Base-by-base conservation (phyloP, 768 basidiomycete species). In the Auricularia cornea region DNA sequence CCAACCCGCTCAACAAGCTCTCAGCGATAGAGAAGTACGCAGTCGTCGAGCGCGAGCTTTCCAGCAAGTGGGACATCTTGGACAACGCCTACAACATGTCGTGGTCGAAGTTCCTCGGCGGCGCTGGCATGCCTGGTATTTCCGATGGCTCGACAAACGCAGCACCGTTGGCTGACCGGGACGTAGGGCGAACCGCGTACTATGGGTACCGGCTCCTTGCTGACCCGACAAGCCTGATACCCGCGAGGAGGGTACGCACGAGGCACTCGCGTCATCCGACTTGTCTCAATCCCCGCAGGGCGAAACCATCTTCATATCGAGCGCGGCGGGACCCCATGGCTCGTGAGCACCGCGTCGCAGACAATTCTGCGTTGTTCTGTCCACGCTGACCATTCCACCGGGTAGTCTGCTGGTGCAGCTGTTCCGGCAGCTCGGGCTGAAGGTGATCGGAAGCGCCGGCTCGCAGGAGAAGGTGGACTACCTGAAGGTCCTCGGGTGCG, bases 401-500 rank as follows among this genome's bases (percentile, higher is more conserved):
- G 33, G 57, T 26, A 68, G 61, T 3, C 32, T 77, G n/a, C 78
- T 80, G 54, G 71, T 76, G 33, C 79, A 81, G 69, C 66, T 81
- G n/a, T 79, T 80, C 29, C 79, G 80, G 66, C 65, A 66, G 1
- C 70, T 74, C 0, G 81, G 81, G 0, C 64, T 78, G 40, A 87
- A 85, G 67, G 89, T 90, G 41, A 87, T 92, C 59, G 86, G 82
- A 0, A 87, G 84, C 0, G 84, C 87, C 0, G 87, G 90, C 1
- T 82, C 83, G 0, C 86, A 90, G n/a, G 85, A 87, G 60, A 90
- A 92, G 72, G 86, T 90, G 4, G 70, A 76, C 4, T 87, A 81
- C 68, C 60, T 87, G 73, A 79, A 79, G 59, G 78, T 79, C 2
- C 66, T 88, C 23, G 89, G 87, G 0, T 83, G 84, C 0, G 88